Base-by-base conservation (phyloP, 257 asterid genomes). In the Handroanthus guayacan region DNA sequence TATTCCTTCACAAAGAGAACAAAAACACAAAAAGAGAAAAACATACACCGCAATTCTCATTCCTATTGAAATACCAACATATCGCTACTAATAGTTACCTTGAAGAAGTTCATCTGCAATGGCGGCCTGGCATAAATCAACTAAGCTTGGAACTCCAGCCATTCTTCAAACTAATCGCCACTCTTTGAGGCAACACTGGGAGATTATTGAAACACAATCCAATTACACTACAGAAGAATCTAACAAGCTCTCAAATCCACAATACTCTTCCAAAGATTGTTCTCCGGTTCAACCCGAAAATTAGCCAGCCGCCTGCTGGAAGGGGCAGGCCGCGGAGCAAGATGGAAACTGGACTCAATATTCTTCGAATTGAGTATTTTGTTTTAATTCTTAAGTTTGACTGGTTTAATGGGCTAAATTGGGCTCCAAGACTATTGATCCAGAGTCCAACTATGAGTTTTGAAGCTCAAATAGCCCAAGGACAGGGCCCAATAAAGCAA, bases 101-200 rank as follows among this genome's bases (percentile, higher is more conserved):
- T 18, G 83, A 25, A 79, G 79, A 68, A 93, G 85, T 68, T 85
- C 93, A 62, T 87, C 88, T 20, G 85, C 91, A 50, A 91, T 45
- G 48, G 84, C 43, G 62, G 81, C 79, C 54, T 84, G 41, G 86
- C 97, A 92, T 72, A 90, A 77, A 76, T 81, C 82, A 64, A 88
- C 47, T 75, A 92, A 83, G 2, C 81, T 87, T 36, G 96, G 92
- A 80, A 79, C 86, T 72, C 75, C 74, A 20, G 62, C 73, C 92
- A 87, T 87, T 69, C 55, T 62, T 13, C 45, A 72, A 58, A 66
- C 41, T 41, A 68, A 69, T 48, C 54, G 67, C 18, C 9, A 60
- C 52, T 25, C 9, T 25, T 25, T 25, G 41, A 14, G 18, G 48
- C 41, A 25, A 25, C 13, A 60, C 13, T 31, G 68, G 12, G 45